phyloP scores from a whole-genome alignment of 345 rosid genomes.

The Eucalyptus coolabah region DNA sequence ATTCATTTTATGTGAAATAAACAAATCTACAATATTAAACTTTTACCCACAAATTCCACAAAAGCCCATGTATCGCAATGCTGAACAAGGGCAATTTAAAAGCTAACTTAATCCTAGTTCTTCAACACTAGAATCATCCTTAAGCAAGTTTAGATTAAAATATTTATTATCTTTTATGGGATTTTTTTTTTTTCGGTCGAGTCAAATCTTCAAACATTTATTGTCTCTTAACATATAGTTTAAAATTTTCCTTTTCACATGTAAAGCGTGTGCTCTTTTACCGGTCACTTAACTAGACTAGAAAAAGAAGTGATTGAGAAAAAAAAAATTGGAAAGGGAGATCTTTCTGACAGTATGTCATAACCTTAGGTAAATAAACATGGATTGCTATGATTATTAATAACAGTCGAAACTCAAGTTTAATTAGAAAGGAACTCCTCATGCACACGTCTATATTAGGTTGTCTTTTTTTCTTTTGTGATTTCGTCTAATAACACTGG shows the following conservation, averaged over 20 bases:
- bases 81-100: background rate
- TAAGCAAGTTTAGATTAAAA: too few relatives aligned
- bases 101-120: background rate
- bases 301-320: background rate
- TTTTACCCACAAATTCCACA: background rate
- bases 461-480: background rate
- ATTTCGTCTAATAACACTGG: background rate
- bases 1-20: too few relatives aligned
- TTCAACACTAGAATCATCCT: background rate
- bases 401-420: background rate
- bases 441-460: background rate
- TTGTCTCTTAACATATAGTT: background rate
- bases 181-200: too few relatives aligned
- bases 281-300: background rate
- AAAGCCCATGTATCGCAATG: background rate
- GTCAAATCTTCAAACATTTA: background rate
- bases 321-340: background rate
- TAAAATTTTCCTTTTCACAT: background rate
- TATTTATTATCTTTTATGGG: background rate
- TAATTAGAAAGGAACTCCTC: background rate
- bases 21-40: background rate
- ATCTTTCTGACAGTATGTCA: background rate
- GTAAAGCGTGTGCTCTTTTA: background rate
- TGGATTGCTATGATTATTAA: background rate
- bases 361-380: background rate